Base-by-base conservation (phyloP, 352 stramenopile genomes). In the Phytophthora hibernalis region DNA sequence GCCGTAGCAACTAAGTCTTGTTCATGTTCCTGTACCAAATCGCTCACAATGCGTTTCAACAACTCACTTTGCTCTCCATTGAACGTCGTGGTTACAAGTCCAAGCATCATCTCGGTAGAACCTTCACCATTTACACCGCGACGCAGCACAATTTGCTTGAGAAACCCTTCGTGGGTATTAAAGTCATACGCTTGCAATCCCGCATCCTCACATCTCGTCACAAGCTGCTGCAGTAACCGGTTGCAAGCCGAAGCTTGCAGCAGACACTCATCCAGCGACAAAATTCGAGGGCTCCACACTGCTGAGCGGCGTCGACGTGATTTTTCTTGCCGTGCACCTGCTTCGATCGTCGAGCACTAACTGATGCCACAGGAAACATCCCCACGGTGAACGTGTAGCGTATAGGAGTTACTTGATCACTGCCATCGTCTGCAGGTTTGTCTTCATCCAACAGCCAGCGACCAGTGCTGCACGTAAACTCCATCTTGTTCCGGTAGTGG, bases 401-500 rank as follows among this genome's bases (percentile, higher is more conserved):
- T 26, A 22, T 10, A 6, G 45, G 18, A 20, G 43, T 43, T 3
- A 43, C 20, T 5, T 50, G 48, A 11, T 21, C 42, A 1, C 13
- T 45, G n/a, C n/a, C 40, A 26, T 65, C 40, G 4, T 63, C 31
- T 26, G 30, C 7, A 10, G n/a, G 22, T 31, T 78, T 78, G 62
- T 93, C 82, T 15, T 58, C 70, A 4, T 79, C 61, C 22, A 91
- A 60, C 21, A 91, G 59, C 85, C 85, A 92, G 0, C 83, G 82
- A n/a, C 80, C 80, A 3, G 83, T 85, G 57, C 80, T 92, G 55
- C 83, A 92, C 8, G 85, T 92, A 57, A 94, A 94, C 63, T 94
- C 85, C 74, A 90, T 92, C 61, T 94, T 94, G 74, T 92, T 94
- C 55, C 85, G 82, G 63, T 94, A 94, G 35, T 79, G 56, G 45